phyloP scores from a whole-genome alignment of 116 monocot species.

The Trichopus zeylanicus region DNA sequence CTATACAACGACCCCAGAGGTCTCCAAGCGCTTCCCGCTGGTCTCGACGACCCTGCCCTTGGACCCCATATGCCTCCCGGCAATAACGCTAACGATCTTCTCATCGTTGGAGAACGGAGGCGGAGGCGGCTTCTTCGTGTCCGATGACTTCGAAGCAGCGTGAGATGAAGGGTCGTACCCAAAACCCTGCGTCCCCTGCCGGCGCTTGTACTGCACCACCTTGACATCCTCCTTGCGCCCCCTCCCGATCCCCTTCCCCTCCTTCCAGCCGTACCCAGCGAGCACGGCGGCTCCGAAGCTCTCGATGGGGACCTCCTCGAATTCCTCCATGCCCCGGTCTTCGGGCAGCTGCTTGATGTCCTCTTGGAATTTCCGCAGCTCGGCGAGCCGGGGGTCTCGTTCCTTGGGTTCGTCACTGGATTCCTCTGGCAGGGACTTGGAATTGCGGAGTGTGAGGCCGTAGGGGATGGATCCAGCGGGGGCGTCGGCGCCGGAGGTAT shows the following conservation, averaged over 20 bases:
- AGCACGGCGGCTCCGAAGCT: constrained; percentile 57
- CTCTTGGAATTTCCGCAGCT: constrained; percentile 28
- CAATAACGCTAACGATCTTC: background rate
- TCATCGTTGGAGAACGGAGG: background rate
- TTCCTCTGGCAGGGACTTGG: background rate
- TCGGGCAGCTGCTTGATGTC: constrained; percentile 55
- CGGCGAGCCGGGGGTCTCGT: background rate
- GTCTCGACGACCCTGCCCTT: constrained; percentile 30
- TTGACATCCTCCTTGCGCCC: constrained; percentile 54
- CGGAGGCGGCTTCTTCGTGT: background rate
- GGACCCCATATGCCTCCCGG: constrained; percentile 25
- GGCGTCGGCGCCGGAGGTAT: constrained; percentile 16
- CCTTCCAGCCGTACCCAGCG: constrained; percentile 70
- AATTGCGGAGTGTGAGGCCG: constrained; percentile 50
- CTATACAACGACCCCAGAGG: constrained; percentile 9
- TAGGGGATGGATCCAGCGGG: constrained; percentile 23
- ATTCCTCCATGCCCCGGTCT: constrained; percentile 68
- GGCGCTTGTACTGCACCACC: constrained; percentile 46
- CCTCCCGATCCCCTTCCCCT: constrained; percentile 63
- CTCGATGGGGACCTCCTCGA: constrained; percentile 47
- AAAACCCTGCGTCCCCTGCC: constrained; percentile 51
- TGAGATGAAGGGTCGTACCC: constrained; percentile 30
- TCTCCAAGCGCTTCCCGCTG: background rate
- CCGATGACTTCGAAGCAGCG: constrained; percentile 10
- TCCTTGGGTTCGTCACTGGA: constrained; percentile 2